Conservation (phyloP, 345 rosid species). For the Corymbia maculata region DNA sequence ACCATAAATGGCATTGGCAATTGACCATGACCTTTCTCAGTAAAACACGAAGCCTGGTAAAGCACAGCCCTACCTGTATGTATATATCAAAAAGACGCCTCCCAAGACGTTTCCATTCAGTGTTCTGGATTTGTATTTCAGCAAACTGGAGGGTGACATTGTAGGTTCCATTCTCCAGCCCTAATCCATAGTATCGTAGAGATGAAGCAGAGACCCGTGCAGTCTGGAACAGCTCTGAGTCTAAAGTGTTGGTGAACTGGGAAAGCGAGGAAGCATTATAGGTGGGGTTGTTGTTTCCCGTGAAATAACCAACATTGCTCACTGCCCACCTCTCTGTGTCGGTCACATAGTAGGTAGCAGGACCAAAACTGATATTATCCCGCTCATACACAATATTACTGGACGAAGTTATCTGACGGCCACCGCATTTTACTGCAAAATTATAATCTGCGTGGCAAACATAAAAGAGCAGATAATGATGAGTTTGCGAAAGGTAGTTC, state of each 20-base stretch:
- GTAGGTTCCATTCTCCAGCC: constrained; percentile 82
- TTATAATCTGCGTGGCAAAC: constrained; percentile 27
- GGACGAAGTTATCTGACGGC: constrained; percentile 33
- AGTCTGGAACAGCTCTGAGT: constrained; percentile 33
- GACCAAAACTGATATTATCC: constrained; percentile 38
- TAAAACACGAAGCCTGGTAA: background rate
- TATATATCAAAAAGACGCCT: constrained; percentile 43
- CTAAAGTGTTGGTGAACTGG: constrained; percentile 22
- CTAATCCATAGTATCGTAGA: constrained; percentile 66
- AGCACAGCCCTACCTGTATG: constrained; percentile 23
- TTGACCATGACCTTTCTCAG: no score
- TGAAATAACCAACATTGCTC: constrained; percentile 32
- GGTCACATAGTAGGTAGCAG: constrained; percentile 45
- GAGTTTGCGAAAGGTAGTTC: background rate
- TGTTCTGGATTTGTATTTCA: constrained; percentile 13
- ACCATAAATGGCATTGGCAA: background rate
- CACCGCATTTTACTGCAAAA: constrained; percentile 59
- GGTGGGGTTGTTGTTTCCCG: constrained; percentile 15
- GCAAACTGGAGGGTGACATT: constrained; percentile 37
- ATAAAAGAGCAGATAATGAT: background rate
- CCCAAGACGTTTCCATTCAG: constrained; percentile 33
- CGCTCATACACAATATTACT: constrained; percentile 24
- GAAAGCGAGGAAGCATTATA: constrained; percentile 11
- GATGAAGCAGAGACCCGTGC: constrained; percentile 64
- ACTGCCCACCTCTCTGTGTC: constrained; percentile 32